A percentile compares a stretch with the other conserved stretches of the same genome.
These are phyloP conservation scores for Pythium pyrilobum DNA, from an alignment of 352 stramenopile genomes.

Conservation along the genomic window DNA sequence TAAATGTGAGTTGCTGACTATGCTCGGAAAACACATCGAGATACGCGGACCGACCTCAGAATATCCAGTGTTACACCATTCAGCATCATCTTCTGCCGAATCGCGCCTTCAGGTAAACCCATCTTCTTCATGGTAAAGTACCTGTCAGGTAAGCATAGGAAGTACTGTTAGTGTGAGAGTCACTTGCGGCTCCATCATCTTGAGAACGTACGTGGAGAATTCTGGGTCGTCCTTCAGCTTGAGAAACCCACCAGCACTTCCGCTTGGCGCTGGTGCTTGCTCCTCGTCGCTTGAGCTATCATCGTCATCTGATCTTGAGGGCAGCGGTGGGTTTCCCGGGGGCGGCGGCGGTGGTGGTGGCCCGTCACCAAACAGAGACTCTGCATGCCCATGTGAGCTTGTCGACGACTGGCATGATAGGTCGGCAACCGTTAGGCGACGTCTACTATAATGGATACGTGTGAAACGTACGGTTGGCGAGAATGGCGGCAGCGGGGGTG, in stretches of 20 bases:
- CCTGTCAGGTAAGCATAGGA: slow-evolving; percentile 24
- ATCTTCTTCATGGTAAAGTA: slow-evolving; percentile 86
- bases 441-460: not conserved
- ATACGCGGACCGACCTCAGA: slow-evolving; percentile 41
- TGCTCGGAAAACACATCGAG: not conserved
- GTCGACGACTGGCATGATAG: too few relatives aligned
- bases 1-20: not conserved
- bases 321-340: slow-evolving; percentile 25
- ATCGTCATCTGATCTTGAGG: slow-evolving; percentile 31
- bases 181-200: not conserved
- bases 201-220: slow-evolving; percentile 52
- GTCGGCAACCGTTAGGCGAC: too few relatives aligned
- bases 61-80: slow-evolving; percentile 70
- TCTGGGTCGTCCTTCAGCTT: slow-evolving; percentile 79
- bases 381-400: slow-evolving; percentile 34
- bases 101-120: slow-evolving; percentile 68
- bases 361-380: slow-evolving; percentile 47
- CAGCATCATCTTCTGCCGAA: slow-evolving; percentile 80
- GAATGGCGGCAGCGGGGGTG: slow-evolving; percentile 35
- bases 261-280: slow-evolving; percentile 18
- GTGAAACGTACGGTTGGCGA: slow-evolving; percentile 45
- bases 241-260: slow-evolving; percentile 28
- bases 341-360: slow-evolving; percentile 37
- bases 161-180: not conserved
- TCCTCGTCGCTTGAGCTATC: slow-evolving; percentile 63